Evolutionary conservation across 805 yeast species (phyloP), one percentile per base, ranked within the genome.

Genomic region (Lipomyces chichibuensis): DNA sequence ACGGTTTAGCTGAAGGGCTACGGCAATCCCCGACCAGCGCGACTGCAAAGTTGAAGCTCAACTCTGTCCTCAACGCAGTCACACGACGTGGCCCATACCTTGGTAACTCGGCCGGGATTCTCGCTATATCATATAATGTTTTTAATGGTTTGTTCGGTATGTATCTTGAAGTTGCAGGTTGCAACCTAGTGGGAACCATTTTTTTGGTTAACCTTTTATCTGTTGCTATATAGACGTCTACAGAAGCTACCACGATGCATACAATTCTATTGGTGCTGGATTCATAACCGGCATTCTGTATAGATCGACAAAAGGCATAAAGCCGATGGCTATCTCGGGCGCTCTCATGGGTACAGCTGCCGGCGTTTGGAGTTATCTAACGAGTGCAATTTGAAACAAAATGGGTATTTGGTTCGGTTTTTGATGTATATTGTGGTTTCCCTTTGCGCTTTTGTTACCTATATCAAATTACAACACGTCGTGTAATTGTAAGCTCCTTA

Each of bases 41-140:
- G 39, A 87, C 97, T 13, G 87, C 90, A 64, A 91, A 89, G 78
- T 84, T 95, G 77, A 88, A 91, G 78, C 83, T 93, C 71, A 95
- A 95, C 83, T 92, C 97, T 9, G 83, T 95, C 56, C 85, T 95
- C 75, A 95, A 95, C 83, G 91, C 91, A 76, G 85, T 95, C 75
- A 95, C 99, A 53, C 90, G 92, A 76, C 88, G 97, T 78, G 99
- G 99, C 68, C 99, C 99, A 27, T 94, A 87, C 79, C 80, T 94
- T 76, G 99, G 98, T 74, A 95, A 95, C 82, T 88, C 89, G 62
- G 96, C 97, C 17, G 99, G 98, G 81, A 96, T 92, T 25, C 83
- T 95, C 73, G 97, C 98, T 29, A 80, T 95, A 74, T 85, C 90
- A 71, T 95, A 95, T 81, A 95, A 95, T 81, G 78, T 94, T 72